phyloP scores from a whole-genome alignment of 192 early-diverging fungal species.

The Rhizophlyctis rosea region DNA sequence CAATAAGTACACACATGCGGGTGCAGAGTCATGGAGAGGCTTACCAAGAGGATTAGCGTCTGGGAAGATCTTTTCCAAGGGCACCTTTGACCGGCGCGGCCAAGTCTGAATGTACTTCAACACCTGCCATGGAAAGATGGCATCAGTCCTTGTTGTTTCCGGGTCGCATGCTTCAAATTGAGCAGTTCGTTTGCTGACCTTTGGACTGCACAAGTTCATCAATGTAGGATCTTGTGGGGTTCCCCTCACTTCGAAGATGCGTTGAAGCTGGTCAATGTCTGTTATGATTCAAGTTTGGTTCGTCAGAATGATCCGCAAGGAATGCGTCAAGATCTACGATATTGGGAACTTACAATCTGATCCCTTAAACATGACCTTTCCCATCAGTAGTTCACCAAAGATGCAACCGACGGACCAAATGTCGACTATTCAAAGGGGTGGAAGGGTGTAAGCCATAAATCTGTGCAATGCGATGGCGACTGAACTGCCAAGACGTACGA shows the following conservation, averaged over 20 bases:
- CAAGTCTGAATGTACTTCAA: slow-evolving; percentile 88
- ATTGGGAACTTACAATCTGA: slow-evolving; percentile 34
- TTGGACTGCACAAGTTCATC: slow-evolving; percentile 42
- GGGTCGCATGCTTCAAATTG: neutral
- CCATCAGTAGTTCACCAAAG: slow-evolving; percentile 88
- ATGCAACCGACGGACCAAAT: slow-evolving; percentile 99
- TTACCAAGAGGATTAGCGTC: slow-evolving; percentile 71
- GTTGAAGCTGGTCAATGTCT: slow-evolving; percentile 93
- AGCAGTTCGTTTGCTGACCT: slow-evolving; percentile 30
- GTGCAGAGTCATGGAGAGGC: neutral
- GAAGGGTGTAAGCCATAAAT: slow-evolving; percentile 3
- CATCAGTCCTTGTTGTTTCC: neutral
- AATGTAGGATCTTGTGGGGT: slow-evolving; percentile 91
- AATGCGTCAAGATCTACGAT: neutral
- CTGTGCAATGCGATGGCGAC: no score
- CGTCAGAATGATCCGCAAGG: neutral
- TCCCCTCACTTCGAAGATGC: slow-evolving; percentile 93
- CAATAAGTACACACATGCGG: neutral
- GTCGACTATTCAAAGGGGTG: slow-evolving; percentile 60
- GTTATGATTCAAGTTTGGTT: neutral
- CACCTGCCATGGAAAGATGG: slow-evolving; percentile 46
- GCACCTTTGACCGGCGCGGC: slow-evolving; percentile 82
- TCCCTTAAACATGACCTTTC: slow-evolving; percentile 58
- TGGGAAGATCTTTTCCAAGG: slow-evolving; percentile 80
- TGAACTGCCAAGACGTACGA: slow-evolving; percentile 28